Conservation (phyloP, 441 rosid species). For the Euphorbia celastroides region DNA sequence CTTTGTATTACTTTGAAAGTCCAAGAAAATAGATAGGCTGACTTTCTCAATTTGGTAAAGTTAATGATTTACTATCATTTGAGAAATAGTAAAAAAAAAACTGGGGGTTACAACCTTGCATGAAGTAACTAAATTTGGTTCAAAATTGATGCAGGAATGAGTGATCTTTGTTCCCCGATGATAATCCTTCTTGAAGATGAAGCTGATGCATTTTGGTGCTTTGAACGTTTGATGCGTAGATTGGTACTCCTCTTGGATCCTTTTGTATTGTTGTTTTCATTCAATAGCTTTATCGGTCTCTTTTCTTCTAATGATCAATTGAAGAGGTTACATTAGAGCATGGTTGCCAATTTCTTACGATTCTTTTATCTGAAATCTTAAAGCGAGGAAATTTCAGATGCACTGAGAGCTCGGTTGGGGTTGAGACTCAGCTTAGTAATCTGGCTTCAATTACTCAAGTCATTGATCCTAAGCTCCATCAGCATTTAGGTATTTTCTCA, state of each 20-base stretch:
- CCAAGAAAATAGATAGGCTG: neutral
- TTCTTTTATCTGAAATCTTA: slow-evolving; percentile 24
- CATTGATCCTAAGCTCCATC: slow-evolving; percentile 92
- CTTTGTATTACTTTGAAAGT: slow-evolving; percentile 3
- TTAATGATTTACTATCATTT: neutral
- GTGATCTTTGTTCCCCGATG: slow-evolving; percentile 98
- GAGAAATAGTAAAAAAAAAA: no score
- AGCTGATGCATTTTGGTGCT: slow-evolving; percentile 97
- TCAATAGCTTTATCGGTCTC: neutral
- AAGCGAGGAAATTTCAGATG: slow-evolving; percentile 94
- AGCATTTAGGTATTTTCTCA: slow-evolving; percentile 62
- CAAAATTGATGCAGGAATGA: slow-evolving; percentile 58
- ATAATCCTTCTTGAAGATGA: slow-evolving; percentile 84
- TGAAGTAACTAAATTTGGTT: no score
- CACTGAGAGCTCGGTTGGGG: slow-evolving; percentile 87
- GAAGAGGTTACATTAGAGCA: slow-evolving; percentile 3
- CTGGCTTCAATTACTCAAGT: slow-evolving; percentile 84
- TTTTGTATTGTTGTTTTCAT: neutral
- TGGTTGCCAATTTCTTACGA: slow-evolving; percentile 20
- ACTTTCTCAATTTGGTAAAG: neutral
- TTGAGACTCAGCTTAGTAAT: slow-evolving; percentile 78
- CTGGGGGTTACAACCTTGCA: no score
- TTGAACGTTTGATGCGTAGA: slow-evolving; percentile 93
- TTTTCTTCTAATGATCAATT: neutral
- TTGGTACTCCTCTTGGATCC: slow-evolving; percentile 43